Base-by-base conservation (phyloP, 768 basidiomycete genomes). In the Nidularia sp. region DNA sequence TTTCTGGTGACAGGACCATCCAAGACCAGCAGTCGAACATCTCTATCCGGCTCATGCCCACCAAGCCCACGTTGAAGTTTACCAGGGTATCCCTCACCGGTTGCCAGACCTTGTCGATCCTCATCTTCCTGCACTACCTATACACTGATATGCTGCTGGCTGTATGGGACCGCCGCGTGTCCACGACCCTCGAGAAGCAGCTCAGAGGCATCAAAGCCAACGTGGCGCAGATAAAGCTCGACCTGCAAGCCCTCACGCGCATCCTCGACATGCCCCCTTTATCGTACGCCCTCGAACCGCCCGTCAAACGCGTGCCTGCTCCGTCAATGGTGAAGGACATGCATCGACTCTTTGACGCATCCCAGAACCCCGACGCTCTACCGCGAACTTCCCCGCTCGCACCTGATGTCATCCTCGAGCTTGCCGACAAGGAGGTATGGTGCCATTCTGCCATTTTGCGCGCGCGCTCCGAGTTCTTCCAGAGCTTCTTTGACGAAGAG, bases 81-180 rank as follows among this genome's bases (percentile, higher is more conserved):
- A 58, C 62, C 8, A 64, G 67, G 9, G 62, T 88, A 1, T 62
- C 63, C 13, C 59, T 96, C 43, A 61, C 71, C 0, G 82, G 82
- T 1, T 82, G 81, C 54, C 79, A 84, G 44, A 76, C 86, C 0
- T 69, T 95, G 5, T 71, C 91, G 0, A 66, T 87, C 12, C 78
- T 97, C 12, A 76, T 96, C 18, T 71, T 98, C 15, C 65, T 97
- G 15, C 78, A 84, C 22, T 98, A 93, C 61, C 67, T 98, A n/a
- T 98, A 98, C 67, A 79, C 89, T 1, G 96, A 99, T 64, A 79
- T 85, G 39, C 66, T 95, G 1, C 72, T 91, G 8, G 84, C 91
- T 0, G 66, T 94, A 10, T 95, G 93, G 91, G 94, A 98, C 63
- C 74, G 76, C 9, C 81, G 93, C 13, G 74, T 90, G 8, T 75